Evolutionary conservation across 352 stramenopile species (phyloP), one percentile per base, ranked within the genome.

Genomic region (Phytophthora multivora): DNA sequence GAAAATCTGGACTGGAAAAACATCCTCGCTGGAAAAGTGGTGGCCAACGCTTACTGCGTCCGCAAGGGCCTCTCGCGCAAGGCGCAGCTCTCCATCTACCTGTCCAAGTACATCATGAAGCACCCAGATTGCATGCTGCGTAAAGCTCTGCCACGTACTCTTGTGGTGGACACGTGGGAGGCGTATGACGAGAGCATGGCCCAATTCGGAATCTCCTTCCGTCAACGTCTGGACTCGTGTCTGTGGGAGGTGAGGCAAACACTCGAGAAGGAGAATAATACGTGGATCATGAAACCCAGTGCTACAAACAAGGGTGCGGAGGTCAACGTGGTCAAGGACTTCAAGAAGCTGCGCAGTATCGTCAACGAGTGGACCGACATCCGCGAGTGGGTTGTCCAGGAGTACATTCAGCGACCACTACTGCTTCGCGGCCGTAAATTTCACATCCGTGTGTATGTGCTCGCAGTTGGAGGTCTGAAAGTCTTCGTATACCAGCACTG

Each of bases 221-320:
- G 77, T 26, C 74, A 87, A 28, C 75, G 77, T 6, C 58, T 87
- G 28, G 77, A 87, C 45, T 81, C 75, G 33, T 87, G 77, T 59
- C 21, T 87, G 40, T 87, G 77, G 77, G 77, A 87, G 50, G 75
- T 79, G 19, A 72, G 58, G 18, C 72, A 85, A 23, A 64, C 57
- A 13, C 64, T 87, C n/a, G 77, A 85, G 49, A 61, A 53, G 7
- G 65, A 80, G 23, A 54, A 58, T 15, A 74, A 74, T 4, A 78
- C 64, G 40, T 91, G 79, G 80, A 92, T 92, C 41, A 83, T 92
- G 66, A 92, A 92, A 41, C 80, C 80, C 9, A 89, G 75, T 51
- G 81, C 80, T 10, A 84, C 81, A 1, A 92, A 92, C 73, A 90
- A 90, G 60, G 83, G 80, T 8, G 79, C 77, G 0, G 83, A 89